Conservation (phyloP, 306 rosid species). For the Casuarina glauca region DNA sequence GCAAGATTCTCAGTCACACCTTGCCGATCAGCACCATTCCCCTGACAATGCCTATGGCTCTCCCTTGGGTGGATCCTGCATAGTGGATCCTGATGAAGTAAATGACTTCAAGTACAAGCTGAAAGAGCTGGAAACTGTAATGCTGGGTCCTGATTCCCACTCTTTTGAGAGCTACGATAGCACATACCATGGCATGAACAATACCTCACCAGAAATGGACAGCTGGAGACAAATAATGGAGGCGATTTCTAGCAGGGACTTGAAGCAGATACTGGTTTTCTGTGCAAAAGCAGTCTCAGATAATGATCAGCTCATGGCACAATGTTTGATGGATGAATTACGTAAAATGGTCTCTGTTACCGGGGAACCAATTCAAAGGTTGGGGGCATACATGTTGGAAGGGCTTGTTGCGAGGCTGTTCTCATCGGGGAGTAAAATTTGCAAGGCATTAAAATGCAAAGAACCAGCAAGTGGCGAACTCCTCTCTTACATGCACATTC, state of each 20-base stretch:
- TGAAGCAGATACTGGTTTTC: constrained; percentile 62
- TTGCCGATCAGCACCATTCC: constrained; percentile 49
- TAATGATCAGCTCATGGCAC: constrained; percentile 62
- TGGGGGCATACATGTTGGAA: constrained; percentile 98
- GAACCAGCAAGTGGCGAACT: constrained; percentile 79
- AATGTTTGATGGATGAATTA: constrained; percentile 74
- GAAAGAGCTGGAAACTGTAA: constrained; percentile 76
- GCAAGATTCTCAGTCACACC: constrained; percentile 65
- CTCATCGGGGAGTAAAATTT: constrained; percentile 75
- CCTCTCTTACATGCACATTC: constrained; percentile 85
- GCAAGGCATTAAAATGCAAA: constrained; percentile 72
- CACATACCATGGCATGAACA: constrained; percentile 41
- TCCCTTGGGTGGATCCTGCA: constrained; percentile 70
- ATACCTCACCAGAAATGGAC: constrained; percentile 50
- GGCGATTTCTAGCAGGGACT: constrained; percentile 61
- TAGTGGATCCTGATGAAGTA: constrained; percentile 54
- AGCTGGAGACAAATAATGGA: constrained; percentile 75
- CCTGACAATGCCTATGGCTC: constrained; percentile 71
- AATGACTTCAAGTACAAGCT: constrained; percentile 72
- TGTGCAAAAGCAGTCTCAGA: constrained; percentile 84
- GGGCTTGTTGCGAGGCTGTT: constrained; percentile 76
- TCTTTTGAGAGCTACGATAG: constrained; percentile 52
- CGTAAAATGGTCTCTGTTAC: constrained; percentile 85
- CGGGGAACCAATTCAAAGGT: constrained; percentile 89
- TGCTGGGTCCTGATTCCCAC: constrained; percentile 84